These are phyloP conservation scores for Backusella australiensis DNA, from an alignment of 192 early-diverging fungal genomes.

Conservation along the genomic window DNA sequence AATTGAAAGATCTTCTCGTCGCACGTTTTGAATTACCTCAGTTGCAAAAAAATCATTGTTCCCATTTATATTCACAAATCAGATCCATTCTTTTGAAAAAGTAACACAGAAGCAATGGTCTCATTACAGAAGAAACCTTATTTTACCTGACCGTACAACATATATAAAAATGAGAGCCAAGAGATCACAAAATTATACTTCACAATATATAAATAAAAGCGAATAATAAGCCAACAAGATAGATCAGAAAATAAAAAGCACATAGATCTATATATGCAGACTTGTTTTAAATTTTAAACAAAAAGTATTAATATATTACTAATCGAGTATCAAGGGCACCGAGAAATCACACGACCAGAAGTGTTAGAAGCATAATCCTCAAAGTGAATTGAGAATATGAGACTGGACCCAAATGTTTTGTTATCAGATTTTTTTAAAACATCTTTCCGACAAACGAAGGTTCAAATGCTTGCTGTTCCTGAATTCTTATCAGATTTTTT, in stretches of 20 bases:
- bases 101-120: neutral
- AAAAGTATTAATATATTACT: neutral
- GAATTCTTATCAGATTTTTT: slow-evolving; percentile 2
- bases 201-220: neutral
- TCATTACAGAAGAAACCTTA: neutral
- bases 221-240: neutral
- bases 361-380: neutral
- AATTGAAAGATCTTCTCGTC: neutral
- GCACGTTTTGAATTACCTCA: neutral
- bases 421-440: neutral
- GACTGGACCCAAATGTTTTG: neutral
- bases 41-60: neutral
- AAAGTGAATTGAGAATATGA: neutral
- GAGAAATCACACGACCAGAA: neutral
- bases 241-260: neutral
- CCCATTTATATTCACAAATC: neutral
- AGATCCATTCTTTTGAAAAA: neutral
- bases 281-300: neutral
- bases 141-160: neutral
- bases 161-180: neutral
- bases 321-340: neutral
- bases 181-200: neutral
- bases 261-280: neutral
- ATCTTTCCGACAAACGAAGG: neutral
- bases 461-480: neutral